Conservation (phyloP, 1,139 yeast genomes). For the Yamadazyma dendronema region DNA sequence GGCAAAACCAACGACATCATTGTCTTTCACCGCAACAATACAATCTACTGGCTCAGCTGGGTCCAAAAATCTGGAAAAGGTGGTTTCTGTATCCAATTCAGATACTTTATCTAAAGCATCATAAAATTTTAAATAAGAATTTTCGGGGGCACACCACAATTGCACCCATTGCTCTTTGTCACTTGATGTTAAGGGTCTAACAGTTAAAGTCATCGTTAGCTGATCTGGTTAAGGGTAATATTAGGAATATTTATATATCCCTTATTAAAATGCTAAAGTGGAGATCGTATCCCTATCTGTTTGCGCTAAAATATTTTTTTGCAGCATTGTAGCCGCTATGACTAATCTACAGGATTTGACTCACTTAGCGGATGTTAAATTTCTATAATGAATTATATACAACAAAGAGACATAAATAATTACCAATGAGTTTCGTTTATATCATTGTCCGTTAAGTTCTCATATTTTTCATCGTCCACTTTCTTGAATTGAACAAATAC, state of each 20-base stretch:
- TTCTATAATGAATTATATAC: no score
- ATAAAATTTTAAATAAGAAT: conserved; percentile 44
- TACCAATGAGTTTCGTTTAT: conserved; percentile 5
- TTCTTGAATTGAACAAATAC: conserved; percentile 22
- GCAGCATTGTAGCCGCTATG: not conserved
- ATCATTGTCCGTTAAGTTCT: conserved; percentile 8
- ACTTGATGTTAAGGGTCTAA: conserved; percentile 26
- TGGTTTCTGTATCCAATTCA: conserved; percentile 34
- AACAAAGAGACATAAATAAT: no score
- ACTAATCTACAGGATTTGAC: no score
- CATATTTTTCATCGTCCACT: conserved; percentile 7
- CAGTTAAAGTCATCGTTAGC: conserved; percentile 13
- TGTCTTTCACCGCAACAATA: conserved; percentile 12
- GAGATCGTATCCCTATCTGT: not conserved
- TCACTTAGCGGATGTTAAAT: no score
- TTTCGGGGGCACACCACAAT: conserved; percentile 37
- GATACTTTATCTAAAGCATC: conserved; percentile 31
- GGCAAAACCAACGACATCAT: conserved; percentile 33
- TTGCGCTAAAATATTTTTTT: not conserved
- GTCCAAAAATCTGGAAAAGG: conserved; percentile 46
- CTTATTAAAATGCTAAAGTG: not conserved
- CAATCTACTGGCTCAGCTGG: conserved; percentile 30
- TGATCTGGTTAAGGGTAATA: not conserved
- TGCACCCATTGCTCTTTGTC: conserved; percentile 43
- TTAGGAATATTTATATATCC: conserved; percentile 13